A percentile compares a stretch with the other conserved stretches of the same genome.
phyloP scores from a whole-genome alignment of 2,329 filamentous ascomycete species.

The Talaromyces funiculosus region DNA sequence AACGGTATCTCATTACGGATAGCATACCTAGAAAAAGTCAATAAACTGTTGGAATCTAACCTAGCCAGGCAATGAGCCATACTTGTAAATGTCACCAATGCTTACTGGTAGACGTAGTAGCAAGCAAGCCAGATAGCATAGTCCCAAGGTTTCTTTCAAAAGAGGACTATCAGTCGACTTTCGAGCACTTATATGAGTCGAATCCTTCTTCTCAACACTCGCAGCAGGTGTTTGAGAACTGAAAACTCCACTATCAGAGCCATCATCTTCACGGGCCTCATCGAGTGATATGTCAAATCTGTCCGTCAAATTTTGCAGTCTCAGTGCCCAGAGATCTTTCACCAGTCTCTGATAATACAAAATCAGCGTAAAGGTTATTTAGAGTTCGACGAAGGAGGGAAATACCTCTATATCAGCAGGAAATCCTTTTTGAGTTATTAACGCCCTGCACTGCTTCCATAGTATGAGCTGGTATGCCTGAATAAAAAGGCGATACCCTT shows the following conservation, averaged over 20 bases:
- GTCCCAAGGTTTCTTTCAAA: constrained; percentile 66
- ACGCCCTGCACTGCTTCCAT: constrained; percentile 70
- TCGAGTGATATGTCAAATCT: constrained; percentile 37
- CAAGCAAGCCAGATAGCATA: constrained; percentile 75
- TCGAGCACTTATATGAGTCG: not conserved
- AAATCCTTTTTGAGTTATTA: constrained; percentile 62
- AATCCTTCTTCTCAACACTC: constrained; percentile 11
- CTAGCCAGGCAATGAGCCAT: not conserved
- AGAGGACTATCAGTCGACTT: constrained; percentile 50
- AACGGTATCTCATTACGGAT: constrained; percentile 71
- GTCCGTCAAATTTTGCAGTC: constrained; percentile 54
- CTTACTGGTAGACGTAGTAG: constrained; percentile 72
- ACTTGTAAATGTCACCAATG: constrained; percentile 61
- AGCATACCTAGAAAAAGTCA: constrained; percentile 25
- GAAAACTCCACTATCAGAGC: constrained; percentile 39
- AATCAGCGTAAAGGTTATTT: not conserved
- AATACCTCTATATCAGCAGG: constrained; percentile 67
- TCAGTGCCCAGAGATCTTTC: constrained; percentile 77
- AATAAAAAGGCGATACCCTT: constrained; percentile 71
- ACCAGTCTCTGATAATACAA: constrained; percentile 50
- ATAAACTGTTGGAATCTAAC: not conserved
- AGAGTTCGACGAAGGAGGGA: not conserved
- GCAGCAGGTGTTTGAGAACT: constrained; percentile 49
- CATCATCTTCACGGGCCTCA: constrained; percentile 32
- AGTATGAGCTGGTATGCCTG: constrained; percentile 80